Conservation (phyloP, 306 rosid species). For the Arachis hypogaea region DNA sequence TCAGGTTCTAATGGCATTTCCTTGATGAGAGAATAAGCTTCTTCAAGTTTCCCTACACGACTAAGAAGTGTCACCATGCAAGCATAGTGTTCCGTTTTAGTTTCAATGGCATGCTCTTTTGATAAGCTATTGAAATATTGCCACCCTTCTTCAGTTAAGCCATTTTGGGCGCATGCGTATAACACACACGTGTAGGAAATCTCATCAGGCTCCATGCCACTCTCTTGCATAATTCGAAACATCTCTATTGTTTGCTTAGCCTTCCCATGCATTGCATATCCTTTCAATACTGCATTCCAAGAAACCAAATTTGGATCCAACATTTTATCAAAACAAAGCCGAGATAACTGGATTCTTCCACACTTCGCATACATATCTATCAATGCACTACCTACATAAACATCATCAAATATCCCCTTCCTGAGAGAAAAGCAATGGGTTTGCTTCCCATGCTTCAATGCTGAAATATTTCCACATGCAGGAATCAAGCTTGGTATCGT, state of each 20-base stretch:
- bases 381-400: constrained; percentile 71
- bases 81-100: constrained; percentile 73
- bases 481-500: constrained; percentile 90
- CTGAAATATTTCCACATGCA: constrained; percentile 83
- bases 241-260: constrained; percentile 66
- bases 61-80: constrained; percentile 84
- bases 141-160: constrained; percentile 72
- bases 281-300: constrained; percentile 69
- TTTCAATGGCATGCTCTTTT: constrained; percentile 54
- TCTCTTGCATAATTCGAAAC: constrained; percentile 58
- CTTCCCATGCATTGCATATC: constrained; percentile 80
- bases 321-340: constrained; percentile 65
- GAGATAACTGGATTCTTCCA: constrained; percentile 64
- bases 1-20: constrained; percentile 76
- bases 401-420: constrained; percentile 56
- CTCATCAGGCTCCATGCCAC: constrained; percentile 59
- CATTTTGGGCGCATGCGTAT: constrained; percentile 75
- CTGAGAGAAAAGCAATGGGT: constrained; percentile 72
- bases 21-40: constrained; percentile 69
- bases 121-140: constrained; percentile 61
- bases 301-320: constrained; percentile 53
- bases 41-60: constrained; percentile 78
- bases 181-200: constrained; percentile 66
- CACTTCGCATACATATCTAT: constrained; percentile 80
- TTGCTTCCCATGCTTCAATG: constrained; percentile 70